Base-by-base conservation (phyloP, 805 yeast species). In the Cyberlindnera euphorbiae region DNA sequence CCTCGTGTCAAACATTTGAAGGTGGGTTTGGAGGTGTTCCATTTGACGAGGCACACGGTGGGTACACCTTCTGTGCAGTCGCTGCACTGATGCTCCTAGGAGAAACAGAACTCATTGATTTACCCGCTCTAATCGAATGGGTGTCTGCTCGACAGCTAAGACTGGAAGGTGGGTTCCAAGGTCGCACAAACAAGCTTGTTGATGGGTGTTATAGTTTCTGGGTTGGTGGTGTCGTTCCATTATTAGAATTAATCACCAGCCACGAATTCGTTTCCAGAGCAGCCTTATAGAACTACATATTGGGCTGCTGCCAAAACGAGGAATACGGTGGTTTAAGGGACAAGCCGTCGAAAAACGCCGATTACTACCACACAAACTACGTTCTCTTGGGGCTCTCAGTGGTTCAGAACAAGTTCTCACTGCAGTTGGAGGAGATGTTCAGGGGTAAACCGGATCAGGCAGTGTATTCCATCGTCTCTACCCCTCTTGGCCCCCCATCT, bases 171-270 rank as follows among this genome's bases (percentile, higher is more conserved):
- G 97, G 97, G 0, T 71, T 90, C 31, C 71, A 79, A 10, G 99
- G 99, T 0, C 72, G 99, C 36, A 76, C 95, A 0, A 90, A 90
- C 57, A 93, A 93, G 56, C 68, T 93, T 22, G 97, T 93, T 1
- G 98, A 93, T 56, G 96, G 95, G 0, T 93, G 98, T 59, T 93
- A 93, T 57, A 77, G 90, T 53, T 90, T 82, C 58, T 93, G 98
- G 98, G 82, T 88, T 2, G 97, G 97, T 2, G 94, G 87, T 0
- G 56, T 80, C 26, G 66, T 71, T 44, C 77, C 85, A 1, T 58
- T 86, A 24, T 40, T 87, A 4, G 93, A 84, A 41, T 63, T 72
- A 0, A 62, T 80, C 1, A 24, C 65, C 2, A 63, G 55, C 12
- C 50, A 55, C 1, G 58, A 62, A 5, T 42, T 71, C 39, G 53